phyloP scores from a whole-genome alignment of 108 stramenopile species.

The Nitzschia sp. region DNA sequence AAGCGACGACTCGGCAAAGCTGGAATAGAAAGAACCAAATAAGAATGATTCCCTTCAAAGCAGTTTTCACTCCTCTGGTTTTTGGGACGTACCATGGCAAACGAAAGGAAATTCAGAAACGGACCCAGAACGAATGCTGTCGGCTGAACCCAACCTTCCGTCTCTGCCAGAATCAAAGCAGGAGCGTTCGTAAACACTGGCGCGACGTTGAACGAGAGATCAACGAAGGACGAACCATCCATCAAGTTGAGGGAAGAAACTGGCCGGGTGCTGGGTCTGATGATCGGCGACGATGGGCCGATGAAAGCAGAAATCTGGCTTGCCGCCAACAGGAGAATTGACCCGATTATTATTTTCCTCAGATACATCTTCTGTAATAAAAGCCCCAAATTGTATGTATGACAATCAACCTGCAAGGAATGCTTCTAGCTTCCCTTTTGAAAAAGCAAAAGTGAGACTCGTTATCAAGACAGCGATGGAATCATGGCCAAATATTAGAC shows the following conservation, averaged over 20 bases:
- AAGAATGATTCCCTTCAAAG: too few species aligned
- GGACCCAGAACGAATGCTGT: conserved; percentile 68
- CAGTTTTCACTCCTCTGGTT: too few species aligned
- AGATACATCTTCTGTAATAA: background rate
- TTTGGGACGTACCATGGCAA: conserved; percentile 80
- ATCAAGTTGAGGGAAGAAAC: background rate
- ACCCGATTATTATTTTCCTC: background rate
- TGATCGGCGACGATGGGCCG: background rate
- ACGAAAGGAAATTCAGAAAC: conserved; percentile 79
- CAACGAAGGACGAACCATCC: conserved; percentile 18
- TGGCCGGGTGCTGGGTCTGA: background rate
- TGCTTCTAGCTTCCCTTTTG: too few species aligned
- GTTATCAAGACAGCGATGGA: too few species aligned
- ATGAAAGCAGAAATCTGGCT: background rate
- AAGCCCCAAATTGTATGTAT: too few species aligned
- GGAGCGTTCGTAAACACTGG: conserved; percentile 8
- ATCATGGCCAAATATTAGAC: too few species aligned
- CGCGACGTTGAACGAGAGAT: conserved; percentile 3
- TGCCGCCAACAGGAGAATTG: background rate
- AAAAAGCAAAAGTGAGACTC: too few species aligned
- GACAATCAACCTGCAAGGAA: too few species aligned
- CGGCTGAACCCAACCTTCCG: conserved; percentile 87
- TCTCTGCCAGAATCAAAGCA: conserved; percentile 67
- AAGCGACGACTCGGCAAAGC: conserved; percentile 84
- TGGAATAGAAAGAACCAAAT: conserved; percentile 17